Conservation (phyloP, 495 filamentous ascomycete genomes). For the Talaromyces proteolyticus region DNA sequence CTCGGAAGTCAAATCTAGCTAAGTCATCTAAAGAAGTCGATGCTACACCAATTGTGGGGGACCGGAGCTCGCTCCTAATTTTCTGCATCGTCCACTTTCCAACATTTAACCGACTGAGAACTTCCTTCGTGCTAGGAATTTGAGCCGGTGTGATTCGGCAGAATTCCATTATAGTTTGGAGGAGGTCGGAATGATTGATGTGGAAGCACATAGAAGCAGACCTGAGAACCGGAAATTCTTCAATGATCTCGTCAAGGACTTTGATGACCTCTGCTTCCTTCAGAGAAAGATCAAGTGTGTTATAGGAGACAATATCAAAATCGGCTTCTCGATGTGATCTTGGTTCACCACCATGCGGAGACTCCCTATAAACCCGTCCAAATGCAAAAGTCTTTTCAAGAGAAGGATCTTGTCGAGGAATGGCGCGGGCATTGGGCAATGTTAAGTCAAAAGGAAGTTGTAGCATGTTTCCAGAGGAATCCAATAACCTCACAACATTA, state of each 20-base stretch:
- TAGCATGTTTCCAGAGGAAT: slow-evolving; percentile 74
- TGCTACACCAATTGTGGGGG: slow-evolving; percentile 72
- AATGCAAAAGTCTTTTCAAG: slow-evolving; percentile 81
- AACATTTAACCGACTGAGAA: slow-evolving; percentile 82
- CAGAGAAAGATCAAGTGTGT: slow-evolving; percentile 74
- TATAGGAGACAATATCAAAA: slow-evolving; percentile 84
- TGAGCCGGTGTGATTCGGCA: slow-evolving; percentile 69
- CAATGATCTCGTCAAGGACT: slow-evolving; percentile 85
- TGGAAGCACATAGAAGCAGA: slow-evolving; percentile 81
- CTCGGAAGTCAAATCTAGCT: slow-evolving; percentile 82
- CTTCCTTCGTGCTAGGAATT: slow-evolving; percentile 69
- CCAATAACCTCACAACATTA: slow-evolving; percentile 69
- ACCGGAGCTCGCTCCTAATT: slow-evolving; percentile 75
- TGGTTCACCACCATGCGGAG: slow-evolving; percentile 70
- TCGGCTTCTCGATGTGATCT: slow-evolving; percentile 82
- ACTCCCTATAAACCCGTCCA: slow-evolving; percentile 82
- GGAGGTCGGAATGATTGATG: slow-evolving; percentile 80
- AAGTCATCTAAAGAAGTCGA: slow-evolving; percentile 90
- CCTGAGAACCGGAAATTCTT: slow-evolving; percentile 69
- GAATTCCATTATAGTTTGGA: slow-evolving; percentile 81
- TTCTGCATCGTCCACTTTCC: slow-evolving; percentile 79
- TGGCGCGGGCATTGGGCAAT: slow-evolving; percentile 75
- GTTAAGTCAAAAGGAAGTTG: slow-evolving; percentile 92
- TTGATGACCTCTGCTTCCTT: slow-evolving; percentile 96
- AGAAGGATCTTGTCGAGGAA: slow-evolving; percentile 66